Base-by-base conservation (phyloP, 2,329 filamentous ascomycete species). In the Fusarium nygamai region DNA sequence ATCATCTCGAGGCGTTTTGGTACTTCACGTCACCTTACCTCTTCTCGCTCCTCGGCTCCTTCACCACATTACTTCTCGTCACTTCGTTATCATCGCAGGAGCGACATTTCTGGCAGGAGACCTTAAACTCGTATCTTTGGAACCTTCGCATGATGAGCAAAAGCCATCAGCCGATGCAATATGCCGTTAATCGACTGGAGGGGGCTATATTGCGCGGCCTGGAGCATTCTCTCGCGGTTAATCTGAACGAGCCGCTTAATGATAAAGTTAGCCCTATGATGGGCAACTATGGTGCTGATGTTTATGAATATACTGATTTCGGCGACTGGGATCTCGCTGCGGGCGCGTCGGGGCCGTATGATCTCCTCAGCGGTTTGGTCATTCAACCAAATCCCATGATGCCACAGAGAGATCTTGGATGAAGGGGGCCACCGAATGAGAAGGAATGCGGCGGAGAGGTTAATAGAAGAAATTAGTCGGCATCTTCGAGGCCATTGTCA, bases 1-100 rank as follows among this genome's bases (percentile, higher is more conserved):
- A 84, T 50, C 83, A 85, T 46, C 76, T 85, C 16, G 81, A 83
- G 43, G 81, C 81, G 22, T 84, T 85, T 43, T 85, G 83, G 83
- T 83, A 84, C 70, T 80, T 80, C 57, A 79, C 78, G 14, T 83
- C 82, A 6, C 81, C 81, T 16, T 83, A 83, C 66, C 81, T 83
- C 63, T 84, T 83, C 68, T 81, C 82, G 7, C 75, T 84, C 16
- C 79, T 84, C 12, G 82, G 81, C 16, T 81, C 82, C n/a, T 84
- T 84, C 61, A 82, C 80, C 8, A 83, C 82, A 3, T 73, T 84
- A 14, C 77, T 84, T 29, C 80, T 81, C 22, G 80, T 82, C 50
- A 82, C 80, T 4, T 81, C 80, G 6, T 63, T 81, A 10, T 80
- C 79, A 9, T 80, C 79, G 4, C 77, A 77, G 54, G 80, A 82